Evolutionary conservation across 345 rosid genomes (phyloP), one percentile per base, ranked within the genome.

Genomic region (Salix caprea): DNA sequence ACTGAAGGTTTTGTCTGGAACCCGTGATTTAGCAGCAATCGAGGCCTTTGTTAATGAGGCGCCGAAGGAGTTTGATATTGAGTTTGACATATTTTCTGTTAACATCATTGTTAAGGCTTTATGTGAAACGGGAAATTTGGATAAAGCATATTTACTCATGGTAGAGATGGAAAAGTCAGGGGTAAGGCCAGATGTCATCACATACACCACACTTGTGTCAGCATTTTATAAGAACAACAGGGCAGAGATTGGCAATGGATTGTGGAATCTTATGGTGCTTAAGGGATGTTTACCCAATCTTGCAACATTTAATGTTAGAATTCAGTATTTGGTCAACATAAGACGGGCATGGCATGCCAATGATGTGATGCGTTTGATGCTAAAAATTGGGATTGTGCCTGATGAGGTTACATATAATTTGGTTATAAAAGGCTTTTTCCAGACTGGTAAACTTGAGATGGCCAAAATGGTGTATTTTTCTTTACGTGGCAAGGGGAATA

Each of bases 241-340:
- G 40, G 78, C 76, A 34, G 83, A 87, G 82, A 78, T 91, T 78
- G 91, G 92, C 61, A 90, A 91, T 62, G 96, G 97, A 19, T 69
- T 91, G 77, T 93, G 97, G 97, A 93, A 91, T 77, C 89, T 83
- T 77, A 91, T 91, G 96, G 84, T 91, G 72, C 90, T 76, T 70
- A 91, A 86, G 82, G 89, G 97, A 3, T 90, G 96, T 71, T 85
- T 56, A 62, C 97, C 97, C 46, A 90, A 89, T 85, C 85, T 90
- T 74, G 83, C 94, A 32, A 90, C 93, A 42, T 93, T 89, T 81
- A 93, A 91, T 73, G 91, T 83, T 73, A 89, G 94, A 86, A 88
- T 93, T 79, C 94, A 91, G 83, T 83, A 81, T 85, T 77, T 93
- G 84, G 90, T 91, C 67, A 82, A 86, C 65, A 81, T 82, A 56